phyloP scores from a whole-genome alignment of 108 stramenopile species.

The Fistulifera pelliculosa region DNA sequence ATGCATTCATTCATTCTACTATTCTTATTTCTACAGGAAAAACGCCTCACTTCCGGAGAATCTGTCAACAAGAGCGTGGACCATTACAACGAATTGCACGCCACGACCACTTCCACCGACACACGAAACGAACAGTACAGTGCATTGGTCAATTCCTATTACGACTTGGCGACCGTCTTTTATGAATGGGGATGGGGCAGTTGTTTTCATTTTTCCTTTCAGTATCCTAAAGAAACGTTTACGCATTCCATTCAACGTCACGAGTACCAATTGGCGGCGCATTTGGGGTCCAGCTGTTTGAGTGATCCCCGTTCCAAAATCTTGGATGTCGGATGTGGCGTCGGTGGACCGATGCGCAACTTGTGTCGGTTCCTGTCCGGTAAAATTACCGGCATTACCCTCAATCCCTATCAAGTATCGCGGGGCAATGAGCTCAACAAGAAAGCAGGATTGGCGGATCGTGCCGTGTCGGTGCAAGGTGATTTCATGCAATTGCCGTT shows the following conservation, averaged over 20 bases:
- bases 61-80: slow-evolving; percentile 37
- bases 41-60: slow-evolving; percentile 29
- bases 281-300: slow-evolving; percentile 20
- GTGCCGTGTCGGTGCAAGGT: slow-evolving; percentile 42
- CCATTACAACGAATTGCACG: slow-evolving; percentile 43
- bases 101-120: slow-evolving; percentile 16
- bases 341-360: slow-evolving; percentile 94
- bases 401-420: slow-evolving; percentile 85
- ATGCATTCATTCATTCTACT: neutral
- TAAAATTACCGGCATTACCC: slow-evolving; percentile 67
- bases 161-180: slow-evolving; percentile 91
- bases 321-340: slow-evolving; percentile 91
- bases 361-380: slow-evolving; percentile 75
- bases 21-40: slow-evolving; percentile 23
- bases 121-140: slow-evolving; percentile 60
- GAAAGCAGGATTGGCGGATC: slow-evolving; percentile 4
- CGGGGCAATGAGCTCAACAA: slow-evolving; percentile 79
- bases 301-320: slow-evolving; percentile 26
- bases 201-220: slow-evolving; percentile 89
- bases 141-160: slow-evolving; percentile 73
- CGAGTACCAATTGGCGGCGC: slow-evolving; percentile 75
- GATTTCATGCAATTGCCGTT: slow-evolving; percentile 89
- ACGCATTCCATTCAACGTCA: slow-evolving; percentile 80
- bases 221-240: slow-evolving; percentile 69
- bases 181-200: slow-evolving; percentile 94